Evolutionary conservation across 2,329 filamentous ascomycete species (phyloP), one percentile per base, ranked within the genome.

Genomic region (Cladophialophora psammophila): DNA sequence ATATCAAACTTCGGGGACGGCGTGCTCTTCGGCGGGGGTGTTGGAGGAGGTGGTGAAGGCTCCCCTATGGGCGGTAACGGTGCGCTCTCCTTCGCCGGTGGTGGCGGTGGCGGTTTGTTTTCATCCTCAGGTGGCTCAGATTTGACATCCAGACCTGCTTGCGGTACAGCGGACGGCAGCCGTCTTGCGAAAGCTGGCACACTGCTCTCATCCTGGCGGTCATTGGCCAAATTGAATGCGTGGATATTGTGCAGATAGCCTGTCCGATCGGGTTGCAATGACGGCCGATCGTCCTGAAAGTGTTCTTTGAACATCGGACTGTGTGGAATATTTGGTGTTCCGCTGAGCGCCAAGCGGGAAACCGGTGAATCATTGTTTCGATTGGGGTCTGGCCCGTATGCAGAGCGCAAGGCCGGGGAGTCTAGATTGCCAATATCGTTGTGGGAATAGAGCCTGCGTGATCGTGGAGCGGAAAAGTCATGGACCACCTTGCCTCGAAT

Each of bases 401-500:
- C 63, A 56, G 70, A 63, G 20, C 61, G 65, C 42, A 68, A 45
- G 7, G 42, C 58, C n/a, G 65, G 60, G 2, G 65, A 70, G n/a
- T 66, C 66, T 31, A 67, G 8, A 36, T n/a, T 60, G 60, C 60
- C 20, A 18, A 73, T 62, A 53, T 67, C 67, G 50, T 67, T 68
- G 36, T 72, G 69, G n/a, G 78, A 63, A 69, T 79, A 77, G 8
- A 77, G 75, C 58, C 81, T 76, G 62, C 83, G 82, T 50, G 82
- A 78, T 60, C 86, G 80, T 5, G 87, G 88, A 3, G 84, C 86
- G 57, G 86, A 88, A 75, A 90, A 90, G 72, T 90, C 88, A 77
- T 90, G 87, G 0, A 90, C 82, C 26, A 87, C 83, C 57, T 85
- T 88, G 18, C 87, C 88, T 60, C 86, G 83, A 66, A 89, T 90